Percentiles rank a stretch among this genome's conserved stretches.
Conservation (phyloP, 169 alveolate species). For the Cyclospora cayetanensis region DNA sequence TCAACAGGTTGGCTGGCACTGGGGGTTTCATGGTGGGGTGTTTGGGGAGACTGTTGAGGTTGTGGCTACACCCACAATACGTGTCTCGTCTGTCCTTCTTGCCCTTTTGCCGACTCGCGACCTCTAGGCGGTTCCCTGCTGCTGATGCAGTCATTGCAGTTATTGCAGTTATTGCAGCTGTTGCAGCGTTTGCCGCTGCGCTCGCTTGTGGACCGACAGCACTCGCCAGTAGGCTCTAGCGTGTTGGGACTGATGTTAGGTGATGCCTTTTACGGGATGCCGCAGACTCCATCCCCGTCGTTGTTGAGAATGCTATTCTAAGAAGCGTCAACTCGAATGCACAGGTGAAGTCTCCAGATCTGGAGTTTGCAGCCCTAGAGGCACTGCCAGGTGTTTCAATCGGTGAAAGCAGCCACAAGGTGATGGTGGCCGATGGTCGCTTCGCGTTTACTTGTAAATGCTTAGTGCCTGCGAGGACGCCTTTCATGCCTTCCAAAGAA, state of each 20-base stretch:
- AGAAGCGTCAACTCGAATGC: constrained; percentile 32
- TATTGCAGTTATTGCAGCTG: background rate
- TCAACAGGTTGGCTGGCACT: background rate
- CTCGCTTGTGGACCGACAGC: background rate
- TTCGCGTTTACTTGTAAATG: no score
- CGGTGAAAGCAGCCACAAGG: no score
- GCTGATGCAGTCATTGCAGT: background rate
- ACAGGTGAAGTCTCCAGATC: background rate
- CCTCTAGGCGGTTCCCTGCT: no score
- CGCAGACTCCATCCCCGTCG: background rate
- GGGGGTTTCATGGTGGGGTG: background rate
- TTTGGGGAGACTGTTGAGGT: background rate
- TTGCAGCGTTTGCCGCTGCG: background rate
- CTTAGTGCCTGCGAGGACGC: no score
- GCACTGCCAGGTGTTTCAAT: no score
- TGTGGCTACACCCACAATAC: background rate
- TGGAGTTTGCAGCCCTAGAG: background rate
- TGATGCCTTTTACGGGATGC: background rate
- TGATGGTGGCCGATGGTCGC: no score
- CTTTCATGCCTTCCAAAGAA: no score
- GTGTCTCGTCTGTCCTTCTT: no score
- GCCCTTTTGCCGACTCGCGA: no score
- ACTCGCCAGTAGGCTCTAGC: background rate
- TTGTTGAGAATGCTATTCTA: background rate
- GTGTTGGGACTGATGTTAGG: background rate